Evolutionary conservation across 768 basidiomycete species (phyloP).

Genomic region (Serendipita sp.): DNA sequence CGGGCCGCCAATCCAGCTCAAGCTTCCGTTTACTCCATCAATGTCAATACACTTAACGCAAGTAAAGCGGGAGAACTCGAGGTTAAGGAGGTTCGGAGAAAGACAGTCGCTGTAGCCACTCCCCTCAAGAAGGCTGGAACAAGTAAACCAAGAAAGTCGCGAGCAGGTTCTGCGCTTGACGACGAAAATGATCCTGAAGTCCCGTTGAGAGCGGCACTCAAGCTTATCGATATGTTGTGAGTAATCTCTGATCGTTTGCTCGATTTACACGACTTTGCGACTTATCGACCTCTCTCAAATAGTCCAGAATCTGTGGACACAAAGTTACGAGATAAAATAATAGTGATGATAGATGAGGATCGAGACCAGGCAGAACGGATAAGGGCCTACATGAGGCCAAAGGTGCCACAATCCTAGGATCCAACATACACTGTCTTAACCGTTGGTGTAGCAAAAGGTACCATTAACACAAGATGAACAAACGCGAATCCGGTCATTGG

Average conservation of each 20-base stretch:
- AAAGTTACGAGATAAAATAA: background rate
- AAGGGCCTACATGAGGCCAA: background rate
- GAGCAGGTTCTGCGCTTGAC: background rate
- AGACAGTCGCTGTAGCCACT: background rate
- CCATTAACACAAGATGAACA: background rate
- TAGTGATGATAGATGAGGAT: background rate
- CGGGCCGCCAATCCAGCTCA: constrained; percentile 3
- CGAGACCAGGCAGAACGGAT: background rate
- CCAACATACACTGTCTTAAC: background rate
- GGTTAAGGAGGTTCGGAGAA: background rate
- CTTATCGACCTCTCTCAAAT: background rate
- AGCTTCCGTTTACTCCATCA: background rate
- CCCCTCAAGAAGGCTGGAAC: background rate
- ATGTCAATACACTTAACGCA: background rate
- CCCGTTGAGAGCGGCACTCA: background rate
- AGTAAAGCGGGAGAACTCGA: background rate
- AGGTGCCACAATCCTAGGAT: background rate
- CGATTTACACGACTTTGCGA: background rate
- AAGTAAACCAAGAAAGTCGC: background rate
- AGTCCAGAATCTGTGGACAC: background rate
- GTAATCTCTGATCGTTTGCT: too few relatives aligned
- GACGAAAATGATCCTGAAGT: background rate
- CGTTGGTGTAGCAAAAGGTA: background rate
- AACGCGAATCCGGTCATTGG: background rate
- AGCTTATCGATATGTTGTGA: constrained; percentile 1